A percentile compares a stretch with the other conserved stretches of the same genome.
Evolutionary conservation across 495 filamentous ascomycete species (phyloP).

Genomic region (Diplogelasinospora grovesii): DNA sequence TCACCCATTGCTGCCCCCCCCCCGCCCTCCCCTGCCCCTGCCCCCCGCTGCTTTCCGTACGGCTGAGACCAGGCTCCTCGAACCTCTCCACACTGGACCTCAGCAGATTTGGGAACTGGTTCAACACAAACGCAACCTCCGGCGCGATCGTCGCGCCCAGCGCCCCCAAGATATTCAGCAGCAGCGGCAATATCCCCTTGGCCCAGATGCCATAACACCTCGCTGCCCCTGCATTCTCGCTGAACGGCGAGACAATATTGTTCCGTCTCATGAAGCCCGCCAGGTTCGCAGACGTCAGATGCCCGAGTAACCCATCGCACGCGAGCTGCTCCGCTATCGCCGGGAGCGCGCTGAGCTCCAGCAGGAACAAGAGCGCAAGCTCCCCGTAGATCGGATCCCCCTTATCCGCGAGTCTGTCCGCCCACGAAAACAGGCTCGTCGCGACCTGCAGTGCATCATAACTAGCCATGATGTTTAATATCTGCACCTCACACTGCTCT

Average conservation of each 20-base stretch:
- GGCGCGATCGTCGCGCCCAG: constrained; percentile 71
- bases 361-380: constrained; percentile 75
- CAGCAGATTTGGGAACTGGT: constrained; percentile 73
- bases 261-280: constrained; percentile 60
- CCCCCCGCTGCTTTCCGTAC: constrained; percentile 33
- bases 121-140: constrained; percentile 80
- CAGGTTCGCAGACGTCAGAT: constrained; percentile 70
- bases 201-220: constrained; percentile 81
- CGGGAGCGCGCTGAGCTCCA: constrained; percentile 79
- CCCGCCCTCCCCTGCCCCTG: constrained; percentile 53
- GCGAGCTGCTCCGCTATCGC: constrained; percentile 82
- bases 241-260: constrained; percentile 64
- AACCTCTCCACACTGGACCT: constrained; percentile 55
- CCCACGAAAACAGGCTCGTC: constrained; percentile 87
- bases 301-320: constrained; percentile 70
- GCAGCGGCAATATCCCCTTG: constrained; percentile 75
- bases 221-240: constrained; percentile 45
- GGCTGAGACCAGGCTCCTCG: constrained; percentile 41
- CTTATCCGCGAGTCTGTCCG: constrained; percentile 65
- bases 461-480: constrained; percentile 56
- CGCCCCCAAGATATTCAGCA: constrained; percentile 81
- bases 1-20: constrained; percentile 48
- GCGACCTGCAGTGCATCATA: constrained; percentile 74
- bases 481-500: constrained; percentile 52
- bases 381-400: constrained; percentile 94